Evolutionary conservation across 106 monocot genomes (phyloP).

Genomic region (Hemerocallis citrina): DNA sequence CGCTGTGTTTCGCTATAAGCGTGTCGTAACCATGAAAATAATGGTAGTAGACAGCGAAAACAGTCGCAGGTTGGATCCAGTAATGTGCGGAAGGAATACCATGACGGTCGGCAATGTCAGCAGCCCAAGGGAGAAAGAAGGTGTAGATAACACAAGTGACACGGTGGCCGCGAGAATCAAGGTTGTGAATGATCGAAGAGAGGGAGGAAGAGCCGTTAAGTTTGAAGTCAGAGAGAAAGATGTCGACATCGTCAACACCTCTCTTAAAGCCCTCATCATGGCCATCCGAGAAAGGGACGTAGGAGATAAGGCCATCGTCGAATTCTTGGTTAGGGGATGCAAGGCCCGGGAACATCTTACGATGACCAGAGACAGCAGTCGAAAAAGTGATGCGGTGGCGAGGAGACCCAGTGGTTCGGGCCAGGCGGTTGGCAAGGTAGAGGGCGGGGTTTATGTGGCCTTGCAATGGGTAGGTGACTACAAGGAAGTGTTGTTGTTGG

Average conservation of each 20-base stretch:
- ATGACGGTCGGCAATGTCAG: conserved; percentile 20
- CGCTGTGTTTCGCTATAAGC: conserved; percentile 1
- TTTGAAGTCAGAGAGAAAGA: not conserved
- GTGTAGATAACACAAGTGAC: conserved; percentile 47
- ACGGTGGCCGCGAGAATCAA: conserved; percentile 12
- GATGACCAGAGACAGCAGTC: not conserved
- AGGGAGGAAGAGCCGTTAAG: not conserved
- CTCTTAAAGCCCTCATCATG: not conserved
- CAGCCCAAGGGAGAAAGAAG: conserved; percentile 35
- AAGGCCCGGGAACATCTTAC: not conserved
- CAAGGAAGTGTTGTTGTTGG: conserved; percentile 11
- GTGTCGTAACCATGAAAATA: conserved; percentile 37
- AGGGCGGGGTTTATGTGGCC: conserved; percentile 12
- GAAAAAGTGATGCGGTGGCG: not conserved
- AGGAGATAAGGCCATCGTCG: not conserved
- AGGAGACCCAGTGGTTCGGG: not conserved
- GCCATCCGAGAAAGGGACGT: not conserved
- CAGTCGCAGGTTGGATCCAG: conserved; percentile 72
- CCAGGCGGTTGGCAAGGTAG: conserved; percentile 6
- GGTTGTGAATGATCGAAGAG: conserved; percentile 11
- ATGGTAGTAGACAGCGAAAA: conserved; percentile 53
- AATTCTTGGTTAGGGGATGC: not conserved
- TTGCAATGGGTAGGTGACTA: conserved; percentile 2
- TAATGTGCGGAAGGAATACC: conserved; percentile 25
- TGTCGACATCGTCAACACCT: not conserved